These are phyloP conservation scores for Candida glaebosa DNA, from an alignment of 805 yeast genomes.

Conservation along the genomic window DNA sequence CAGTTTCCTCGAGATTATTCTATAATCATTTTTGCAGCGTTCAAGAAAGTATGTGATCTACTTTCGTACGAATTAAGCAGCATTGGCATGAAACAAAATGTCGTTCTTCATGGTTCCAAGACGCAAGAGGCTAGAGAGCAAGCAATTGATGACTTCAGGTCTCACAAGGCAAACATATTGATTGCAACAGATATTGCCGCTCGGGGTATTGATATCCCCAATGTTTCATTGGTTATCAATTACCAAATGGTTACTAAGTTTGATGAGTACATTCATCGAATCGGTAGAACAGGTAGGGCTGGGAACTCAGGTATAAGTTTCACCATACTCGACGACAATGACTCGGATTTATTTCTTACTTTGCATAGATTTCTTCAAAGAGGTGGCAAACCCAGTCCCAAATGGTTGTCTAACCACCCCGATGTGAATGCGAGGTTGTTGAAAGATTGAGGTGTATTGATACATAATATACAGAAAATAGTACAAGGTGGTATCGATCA, in stretches of 20 bases:
- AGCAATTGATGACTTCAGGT: conserved; percentile 60
- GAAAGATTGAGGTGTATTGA: conserved; percentile 12
- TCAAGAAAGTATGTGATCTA: conserved; percentile 67
- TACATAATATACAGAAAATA: neutral
- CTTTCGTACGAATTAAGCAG: conserved; percentile 50
- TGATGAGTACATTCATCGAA: conserved; percentile 86
- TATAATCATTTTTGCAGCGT: conserved; percentile 79
- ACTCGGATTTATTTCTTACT: conserved; percentile 48
- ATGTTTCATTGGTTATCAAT: conserved; percentile 81
- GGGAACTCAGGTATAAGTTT: conserved; percentile 76
- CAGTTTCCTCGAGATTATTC: conserved; percentile 15
- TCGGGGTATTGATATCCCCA: conserved; percentile 89
- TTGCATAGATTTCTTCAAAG: conserved; percentile 46
- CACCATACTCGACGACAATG: conserved; percentile 64
- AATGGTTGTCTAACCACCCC: conserved; percentile 15
- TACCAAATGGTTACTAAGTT: conserved; percentile 76
- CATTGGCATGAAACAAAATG: conserved; percentile 45
- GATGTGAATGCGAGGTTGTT: conserved; percentile 12
- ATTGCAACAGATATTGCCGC: conserved; percentile 97
- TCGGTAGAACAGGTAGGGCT: conserved; percentile 97
- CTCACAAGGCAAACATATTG: conserved; percentile 55
- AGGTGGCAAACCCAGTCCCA: conserved; percentile 22
- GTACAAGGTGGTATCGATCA: neutral
- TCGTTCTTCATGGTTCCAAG: conserved; percentile 81
- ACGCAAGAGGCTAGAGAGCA: conserved; percentile 80